Base-by-base conservation (phyloP, 192 early-diverging fungal species). In the Coemansia sp. region DNA sequence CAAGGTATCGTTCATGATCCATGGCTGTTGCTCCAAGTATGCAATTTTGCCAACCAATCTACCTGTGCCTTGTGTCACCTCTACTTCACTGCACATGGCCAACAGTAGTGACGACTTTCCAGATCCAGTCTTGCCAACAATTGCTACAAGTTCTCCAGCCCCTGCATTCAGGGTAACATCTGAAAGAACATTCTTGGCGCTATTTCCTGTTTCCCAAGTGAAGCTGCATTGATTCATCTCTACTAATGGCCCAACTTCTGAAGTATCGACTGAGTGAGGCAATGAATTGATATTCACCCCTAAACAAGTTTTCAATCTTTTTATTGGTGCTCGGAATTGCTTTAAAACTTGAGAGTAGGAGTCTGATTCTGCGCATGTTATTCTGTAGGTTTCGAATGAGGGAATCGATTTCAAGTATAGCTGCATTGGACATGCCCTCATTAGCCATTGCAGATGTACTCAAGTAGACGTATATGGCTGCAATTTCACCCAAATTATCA, bases 71-170 rank as follows among this genome's bases (percentile, higher is more conserved):
- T 27, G 24, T 27, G 24, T 27, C 24, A 27, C 1, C 24, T 27
- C 24, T 27, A 27, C 24, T 27, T 27, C 24, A 27, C 24, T 27
- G 24, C 24, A 27, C 24, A 27, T 27, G 24, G 24, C 24, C 24
- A 27, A 27, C 24, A 27, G 24, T 29, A 88, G 66, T 6, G 88
- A 84, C 1, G 88, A 87, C 62, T 91, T 89, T 3, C 88, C 89
- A 7, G 87, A 84, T 17, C 89, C 87, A 16, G 88, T 87, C 35
- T 78, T 68, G 11, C 90, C 88, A 31, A 87, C 75, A 17, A 92
- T 77, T 3, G 84, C 78, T 7, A 88, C 80, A 6, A 91, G 72
- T 41, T 68, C 67, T 4, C 86, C 86, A 6, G 68, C 60, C 2
- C 21, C 19, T 6, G 51, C 62, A 9, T 24, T 46, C 13, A 81